Evolutionary conservation across 352 stramenopile species (phyloP), one percentile per base, ranked within the genome.

Genomic region (Aphanomyces astaci): DNA sequence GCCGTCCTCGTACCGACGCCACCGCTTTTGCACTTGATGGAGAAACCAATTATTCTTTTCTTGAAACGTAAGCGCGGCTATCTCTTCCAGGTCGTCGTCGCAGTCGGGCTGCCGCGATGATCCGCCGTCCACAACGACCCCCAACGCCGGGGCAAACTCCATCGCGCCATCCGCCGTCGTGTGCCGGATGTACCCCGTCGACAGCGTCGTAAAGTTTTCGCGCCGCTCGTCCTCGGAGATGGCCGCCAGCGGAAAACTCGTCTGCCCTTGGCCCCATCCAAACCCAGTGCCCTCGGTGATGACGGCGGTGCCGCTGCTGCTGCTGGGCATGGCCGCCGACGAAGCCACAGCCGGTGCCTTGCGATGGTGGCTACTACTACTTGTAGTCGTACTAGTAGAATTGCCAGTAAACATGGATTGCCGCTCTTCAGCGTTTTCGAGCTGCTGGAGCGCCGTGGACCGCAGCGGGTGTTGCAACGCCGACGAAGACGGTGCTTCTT

Each of bases 11-110:
- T 90, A 92, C 31, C 75, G 89, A 15, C 83, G 74, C 83, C 83
- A 92, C 36, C 80, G 80, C 70, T 89, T 88, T 66, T 84, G 76
- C 39, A 91, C 81, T 73, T 93, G 77, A 56, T 80, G 74, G 13
- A 93, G 66, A 56, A 93, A 93, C 85, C 85, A 93, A 28, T 79
- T 79, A 49, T 89, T 90, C 78, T 93, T 93, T 49, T 91, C 83
- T 36, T 86, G 75, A 65, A 92, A 92, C 43, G 85, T 90, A 10
- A 92, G 72, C 56, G 85, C 85, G 0, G 83, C 83, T 68, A 93
- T 91, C 71, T 91, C 85, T 72, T 93, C 85, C n/a, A 93, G 74
- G 53, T 93, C 82, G 66, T 92, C 82, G 1, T 90, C 82, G 52
- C 78, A 89, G n/a, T 89, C 76, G 46, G 89, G 78, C 17, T 84